A percentile compares a stretch with the other conserved stretches of the same genome.
Evolutionary conservation across 1,284 basidiomycete genomes (phyloP).

Genomic region (Marasmius oreades): DNA sequence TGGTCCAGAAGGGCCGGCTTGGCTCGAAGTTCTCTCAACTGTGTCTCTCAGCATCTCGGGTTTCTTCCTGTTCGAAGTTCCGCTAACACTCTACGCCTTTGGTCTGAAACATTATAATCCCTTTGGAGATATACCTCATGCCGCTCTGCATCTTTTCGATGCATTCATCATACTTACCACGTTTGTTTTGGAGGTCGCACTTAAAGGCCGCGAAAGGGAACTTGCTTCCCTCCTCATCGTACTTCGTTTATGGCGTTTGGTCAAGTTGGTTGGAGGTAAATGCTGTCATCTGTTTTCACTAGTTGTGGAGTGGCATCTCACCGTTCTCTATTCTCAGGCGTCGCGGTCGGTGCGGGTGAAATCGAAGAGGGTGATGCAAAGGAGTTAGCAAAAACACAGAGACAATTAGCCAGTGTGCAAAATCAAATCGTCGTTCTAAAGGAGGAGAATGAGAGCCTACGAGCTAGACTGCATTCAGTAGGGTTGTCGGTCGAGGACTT

Average conservation of each 20-base stretch:
- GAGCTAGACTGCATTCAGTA: slow-evolving; percentile 25
- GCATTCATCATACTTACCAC: slow-evolving; percentile 66
- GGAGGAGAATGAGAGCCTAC: slow-evolving; percentile 37
- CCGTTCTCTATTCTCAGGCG: slow-evolving; percentile 41
- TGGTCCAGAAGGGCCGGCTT: slow-evolving; percentile 46
- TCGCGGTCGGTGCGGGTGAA: slow-evolving; percentile 73
- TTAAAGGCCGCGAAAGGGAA: slow-evolving; percentile 66
- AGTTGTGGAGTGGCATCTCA: slow-evolving; percentile 58
- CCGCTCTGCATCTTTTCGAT: slow-evolving; percentile 69
- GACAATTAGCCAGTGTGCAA: slow-evolving; percentile 42
- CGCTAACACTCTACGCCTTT: slow-evolving; percentile 61
- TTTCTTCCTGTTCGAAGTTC: slow-evolving; percentile 75
- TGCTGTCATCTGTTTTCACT: slow-evolving; percentile 7
- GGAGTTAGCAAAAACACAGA: slow-evolving; percentile 43
- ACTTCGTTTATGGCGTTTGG: slow-evolving; percentile 73
- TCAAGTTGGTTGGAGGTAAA: slow-evolving; percentile 75
- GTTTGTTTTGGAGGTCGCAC: slow-evolving; percentile 64
- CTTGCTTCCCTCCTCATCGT: slow-evolving; percentile 66
- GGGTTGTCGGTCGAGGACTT: slow-evolving; percentile 4
- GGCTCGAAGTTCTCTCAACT: slow-evolving; percentile 59
- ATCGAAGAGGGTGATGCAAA: slow-evolving; percentile 50
- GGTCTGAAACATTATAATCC: slow-evolving; percentile 60
- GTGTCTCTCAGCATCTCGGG: slow-evolving; percentile 67
- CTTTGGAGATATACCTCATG: slow-evolving; percentile 44
- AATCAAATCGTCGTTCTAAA: slow-evolving; percentile 30